phyloP scores from a whole-genome alignment of 108 stramenopile genomes.

The Nitzschia putrida region DNA sequence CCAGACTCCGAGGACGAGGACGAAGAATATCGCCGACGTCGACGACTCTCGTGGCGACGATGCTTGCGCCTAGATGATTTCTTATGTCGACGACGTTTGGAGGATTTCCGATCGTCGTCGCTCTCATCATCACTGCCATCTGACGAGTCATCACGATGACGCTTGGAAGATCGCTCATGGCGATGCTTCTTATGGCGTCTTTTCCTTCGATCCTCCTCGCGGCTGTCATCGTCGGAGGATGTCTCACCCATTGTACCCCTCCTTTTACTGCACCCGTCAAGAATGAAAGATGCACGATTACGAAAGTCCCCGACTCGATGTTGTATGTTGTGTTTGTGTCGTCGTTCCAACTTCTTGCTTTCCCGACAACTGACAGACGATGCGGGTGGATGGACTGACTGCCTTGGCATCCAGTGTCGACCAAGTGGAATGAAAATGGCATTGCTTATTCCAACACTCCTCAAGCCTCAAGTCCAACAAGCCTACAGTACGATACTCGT shows the following conservation, averaged over 20 bases:
- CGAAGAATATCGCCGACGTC: constrained; percentile 20
- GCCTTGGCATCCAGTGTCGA: too few species aligned
- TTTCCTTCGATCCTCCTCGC: neutral
- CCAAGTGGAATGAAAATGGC: too few species aligned
- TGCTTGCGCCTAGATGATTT: constrained; percentile 1
- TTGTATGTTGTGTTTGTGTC: too few species aligned
- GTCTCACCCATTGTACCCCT: neutral
- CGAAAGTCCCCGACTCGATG: too few species aligned
- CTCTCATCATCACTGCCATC: neutral
- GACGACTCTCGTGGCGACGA: constrained; percentile 31
- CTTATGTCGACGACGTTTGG: constrained; percentile 3
- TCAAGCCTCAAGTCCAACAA: too few species aligned
- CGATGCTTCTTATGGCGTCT: neutral
- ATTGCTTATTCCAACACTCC: too few species aligned
- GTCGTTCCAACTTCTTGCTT: too few species aligned
- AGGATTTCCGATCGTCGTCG: constrained; percentile 2
- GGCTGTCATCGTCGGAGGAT: neutral
- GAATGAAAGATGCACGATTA: too few species aligned
- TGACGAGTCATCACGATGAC: neutral
- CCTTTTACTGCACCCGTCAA: too few species aligned
- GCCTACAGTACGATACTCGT: too few species aligned
- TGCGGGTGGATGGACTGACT: too few species aligned
- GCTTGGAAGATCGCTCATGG: neutral
- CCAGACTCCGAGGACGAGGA: constrained; percentile 20
- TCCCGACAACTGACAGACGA: too few species aligned